These are phyloP conservation scores for Pythium folliculosum DNA, from an alignment of 352 stramenopile species.

Conservation along the genomic window DNA sequence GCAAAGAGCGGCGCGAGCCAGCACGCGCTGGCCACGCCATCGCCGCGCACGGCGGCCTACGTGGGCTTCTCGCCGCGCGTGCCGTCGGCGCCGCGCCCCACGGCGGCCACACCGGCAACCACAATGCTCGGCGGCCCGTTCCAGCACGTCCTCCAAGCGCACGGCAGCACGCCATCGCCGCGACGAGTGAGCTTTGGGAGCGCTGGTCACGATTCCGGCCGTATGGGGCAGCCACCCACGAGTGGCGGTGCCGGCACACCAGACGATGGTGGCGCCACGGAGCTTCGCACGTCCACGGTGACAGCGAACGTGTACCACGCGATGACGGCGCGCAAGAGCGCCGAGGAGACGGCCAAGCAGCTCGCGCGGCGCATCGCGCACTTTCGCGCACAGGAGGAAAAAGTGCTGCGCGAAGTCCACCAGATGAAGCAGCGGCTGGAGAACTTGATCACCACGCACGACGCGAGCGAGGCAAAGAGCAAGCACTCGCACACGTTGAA, in stretches of 20 bases:
- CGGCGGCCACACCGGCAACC: neutral
- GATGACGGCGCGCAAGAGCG: constrained; percentile 51
- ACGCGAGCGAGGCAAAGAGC: neutral
- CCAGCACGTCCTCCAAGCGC: constrained; percentile 17
- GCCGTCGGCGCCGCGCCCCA: neutral
- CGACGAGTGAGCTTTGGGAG: neutral
- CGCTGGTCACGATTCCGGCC: neutral
- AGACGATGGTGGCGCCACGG: neutral
- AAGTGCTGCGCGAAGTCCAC: constrained; percentile 52
- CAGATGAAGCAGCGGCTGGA: constrained; percentile 49
- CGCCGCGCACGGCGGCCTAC: constrained; percentile 3
- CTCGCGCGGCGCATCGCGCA: constrained; percentile 52
- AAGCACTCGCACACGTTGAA: neutral
- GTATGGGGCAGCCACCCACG: neutral
- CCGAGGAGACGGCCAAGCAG: constrained; percentile 51
- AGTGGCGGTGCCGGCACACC: too few relatives aligned
- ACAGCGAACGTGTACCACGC: constrained; percentile 43
- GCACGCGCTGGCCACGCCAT: neutral
- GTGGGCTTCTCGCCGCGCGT: constrained; percentile 25
- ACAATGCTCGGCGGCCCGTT: constrained; percentile 2
- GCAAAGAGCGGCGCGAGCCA: neutral
- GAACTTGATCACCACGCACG: constrained; percentile 10
- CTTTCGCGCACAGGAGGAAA: constrained; percentile 56
- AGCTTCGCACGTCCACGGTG: neutral
- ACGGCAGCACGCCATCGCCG: neutral